These are phyloP conservation scores for Plenodomus lindquistii DNA, from an alignment of 2,329 filamentous ascomycete genomes.

Conservation along the genomic window DNA sequence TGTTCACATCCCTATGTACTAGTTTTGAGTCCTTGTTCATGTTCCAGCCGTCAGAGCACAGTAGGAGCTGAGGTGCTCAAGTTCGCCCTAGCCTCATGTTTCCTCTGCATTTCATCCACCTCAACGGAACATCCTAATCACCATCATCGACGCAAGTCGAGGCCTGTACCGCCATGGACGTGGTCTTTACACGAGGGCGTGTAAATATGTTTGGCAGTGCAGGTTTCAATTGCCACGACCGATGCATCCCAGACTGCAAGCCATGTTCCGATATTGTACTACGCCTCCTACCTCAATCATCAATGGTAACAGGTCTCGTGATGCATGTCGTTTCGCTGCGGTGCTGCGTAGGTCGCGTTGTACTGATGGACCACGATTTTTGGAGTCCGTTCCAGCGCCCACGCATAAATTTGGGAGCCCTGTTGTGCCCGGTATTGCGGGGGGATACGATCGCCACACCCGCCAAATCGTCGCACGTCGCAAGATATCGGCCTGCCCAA, in stretches of 20 bases:
- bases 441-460: not conserved
- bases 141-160: not conserved
- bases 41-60: not conserved
- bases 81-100: not conserved
- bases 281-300: not conserved
- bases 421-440: not conserved
- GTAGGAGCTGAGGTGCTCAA: not conserved
- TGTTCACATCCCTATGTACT: not conserved
- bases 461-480: not conserved
- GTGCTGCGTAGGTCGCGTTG: not conserved
- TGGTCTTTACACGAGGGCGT: not conserved
- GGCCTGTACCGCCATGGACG: not conserved
- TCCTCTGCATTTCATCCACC: not conserved
- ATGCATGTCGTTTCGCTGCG: not conserved
- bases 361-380: not conserved
- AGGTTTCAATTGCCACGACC: not conserved
- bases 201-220: not conserved
- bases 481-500: not conserved
- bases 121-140: not conserved
- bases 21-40: not conserved
- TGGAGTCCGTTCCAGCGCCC: not conserved
- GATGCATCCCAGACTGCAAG: too few relatives aligned
- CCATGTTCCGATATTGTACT: too few relatives aligned
- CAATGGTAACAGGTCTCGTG: not conserved
- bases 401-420: not conserved